Evolutionary conservation across 345 rosid species (phyloP).

Genomic region (Turnera subulata): DNA sequence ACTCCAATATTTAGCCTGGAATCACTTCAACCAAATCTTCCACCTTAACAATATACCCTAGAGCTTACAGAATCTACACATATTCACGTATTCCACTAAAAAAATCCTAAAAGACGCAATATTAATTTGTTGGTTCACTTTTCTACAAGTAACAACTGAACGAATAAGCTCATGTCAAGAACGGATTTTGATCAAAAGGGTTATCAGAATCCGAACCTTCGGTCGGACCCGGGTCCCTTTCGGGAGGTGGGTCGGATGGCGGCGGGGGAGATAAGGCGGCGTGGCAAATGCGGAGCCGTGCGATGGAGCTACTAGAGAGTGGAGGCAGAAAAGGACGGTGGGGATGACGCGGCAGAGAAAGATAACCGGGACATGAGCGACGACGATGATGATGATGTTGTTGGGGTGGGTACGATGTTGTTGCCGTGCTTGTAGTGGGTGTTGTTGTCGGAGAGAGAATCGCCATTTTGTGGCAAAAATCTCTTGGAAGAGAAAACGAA

Average conservation of each 20-base stretch:
- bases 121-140: no score
- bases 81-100: no score
- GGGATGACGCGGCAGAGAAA: slow-evolving; percentile 11
- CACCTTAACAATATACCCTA: no score
- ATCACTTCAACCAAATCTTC: no score
- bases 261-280: slow-evolving; percentile 36
- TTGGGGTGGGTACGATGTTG: slow-evolving; percentile 11
- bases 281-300: slow-evolving; percentile 23
- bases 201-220: slow-evolving; percentile 30
- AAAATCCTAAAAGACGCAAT: no score
- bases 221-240: slow-evolving; percentile 24
- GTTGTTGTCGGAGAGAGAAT: slow-evolving; percentile 13
- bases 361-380: neutral
- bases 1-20: no score
- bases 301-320: slow-evolving; percentile 1
- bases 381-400: neutral
- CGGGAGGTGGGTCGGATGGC: slow-evolving; percentile 46
- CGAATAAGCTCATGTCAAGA: no score
- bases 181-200: neutral
- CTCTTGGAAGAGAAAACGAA: neutral
- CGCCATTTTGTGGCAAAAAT: no score
- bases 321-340: slow-evolving; percentile 23
- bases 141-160: no score
- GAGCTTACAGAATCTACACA: no score
- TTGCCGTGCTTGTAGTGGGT: neutral